Evolutionary conservation across 176 grass and related monocot species (phyloP), one percentile per base, ranked within the genome.

Genomic region (Raddia guianensis): DNA sequence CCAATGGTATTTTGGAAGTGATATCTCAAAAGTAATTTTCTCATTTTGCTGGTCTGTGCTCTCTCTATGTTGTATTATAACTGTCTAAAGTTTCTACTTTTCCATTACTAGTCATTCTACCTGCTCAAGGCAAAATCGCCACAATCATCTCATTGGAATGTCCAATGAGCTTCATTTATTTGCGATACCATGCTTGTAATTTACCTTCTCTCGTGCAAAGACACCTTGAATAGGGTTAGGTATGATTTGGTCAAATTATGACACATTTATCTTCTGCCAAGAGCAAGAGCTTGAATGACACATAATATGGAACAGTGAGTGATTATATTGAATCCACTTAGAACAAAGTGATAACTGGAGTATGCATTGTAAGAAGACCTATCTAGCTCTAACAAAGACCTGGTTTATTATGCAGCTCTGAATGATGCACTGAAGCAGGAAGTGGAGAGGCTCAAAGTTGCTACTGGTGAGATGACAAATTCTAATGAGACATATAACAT

Each of bases 371-470:
- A 54, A 74, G 63, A 76, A 44, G 27, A 62, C 56, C 7, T 62
- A 11, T 76, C 46, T 13, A 9, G 9, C 46, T 46, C 60, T 75
- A 79, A 75, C 63, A 75, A 35, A 21, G 63, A 35, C 42, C 61
- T 46, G 51, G 50, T 79, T 63, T 61, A 60, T 82, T 75, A 80
- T 91, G 78, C 89, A 99, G 97, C 97, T 80, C 78, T 99, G 73
- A 99, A 96, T 88, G 89, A 96, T 75, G 93, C 91, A 47, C 79
- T 99, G 48, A 96, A 93, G 80, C 91, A 99, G 84, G 97, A 99
- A 83, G 49, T 99, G 82, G 97, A 99, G 50, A 93, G 89, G 87
- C 93, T 99, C 54, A 99, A 90, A 77, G 75, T 93, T 66, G 97
- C 84, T 49, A 99, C 97, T 32, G 97, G 97, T 53, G 97, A 96